A percentile compares a stretch with the other conserved stretches of the same genome.
Evolutionary conservation across 257 asterid species (phyloP).

Genomic region (Misopates orontium): DNA sequence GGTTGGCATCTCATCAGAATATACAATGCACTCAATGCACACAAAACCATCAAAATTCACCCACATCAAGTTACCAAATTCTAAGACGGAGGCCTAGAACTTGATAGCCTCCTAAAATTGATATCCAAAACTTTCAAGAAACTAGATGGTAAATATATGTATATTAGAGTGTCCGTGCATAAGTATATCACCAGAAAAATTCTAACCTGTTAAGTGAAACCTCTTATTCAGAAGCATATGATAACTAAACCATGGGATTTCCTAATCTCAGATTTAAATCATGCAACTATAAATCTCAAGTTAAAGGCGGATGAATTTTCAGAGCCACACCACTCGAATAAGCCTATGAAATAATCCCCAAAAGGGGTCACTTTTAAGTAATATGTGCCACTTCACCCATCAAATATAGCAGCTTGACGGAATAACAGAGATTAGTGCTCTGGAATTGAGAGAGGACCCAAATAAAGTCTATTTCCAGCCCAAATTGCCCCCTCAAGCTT

Average conservation of each 20-base stretch:
- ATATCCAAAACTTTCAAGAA: not conserved
- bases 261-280: slow-evolving; percentile 19
- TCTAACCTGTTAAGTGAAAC: not conserved
- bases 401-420: slow-evolving; percentile 7
- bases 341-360: slow-evolving; percentile 31
- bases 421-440: slow-evolving; percentile 6
- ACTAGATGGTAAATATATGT: not conserved
- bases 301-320: slow-evolving; percentile 16
- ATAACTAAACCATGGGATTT: not conserved
- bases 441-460: slow-evolving; percentile 28
- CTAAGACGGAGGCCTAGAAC: slow-evolving; percentile 13
- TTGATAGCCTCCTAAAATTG: slow-evolving; percentile 12
- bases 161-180: not conserved
- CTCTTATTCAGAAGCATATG: not conserved
- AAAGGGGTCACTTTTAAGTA: slow-evolving; percentile 24
- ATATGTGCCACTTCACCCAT: slow-evolving; percentile 30
- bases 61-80: slow-evolving; percentile 1
- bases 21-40: slow-evolving; percentile 13
- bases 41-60: slow-evolving; percentile 2
- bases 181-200: not conserved
- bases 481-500: slow-evolving; percentile 26
- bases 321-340: slow-evolving; percentile 31
- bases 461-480: slow-evolving; percentile 27
- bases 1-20: slow-evolving; percentile 9
- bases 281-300: slow-evolving; percentile 8